Conservation (phyloP, 2,329 filamentous ascomycete genomes). For the Verticillium isaacii region DNA sequence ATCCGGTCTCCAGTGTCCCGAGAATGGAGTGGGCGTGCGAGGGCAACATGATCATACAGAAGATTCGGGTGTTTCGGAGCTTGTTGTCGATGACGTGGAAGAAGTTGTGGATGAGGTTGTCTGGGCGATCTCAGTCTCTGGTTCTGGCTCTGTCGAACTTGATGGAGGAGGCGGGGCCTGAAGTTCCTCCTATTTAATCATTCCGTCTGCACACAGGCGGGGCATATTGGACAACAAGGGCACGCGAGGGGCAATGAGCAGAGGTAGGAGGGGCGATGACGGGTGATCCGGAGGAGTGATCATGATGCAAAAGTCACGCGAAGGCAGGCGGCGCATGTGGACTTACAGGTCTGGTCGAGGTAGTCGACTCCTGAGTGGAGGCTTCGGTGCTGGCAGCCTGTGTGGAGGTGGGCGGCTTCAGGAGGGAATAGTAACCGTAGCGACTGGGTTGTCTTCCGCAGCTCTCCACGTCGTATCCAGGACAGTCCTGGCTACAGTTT, state of each 20-base stretch:
- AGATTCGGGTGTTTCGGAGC: not conserved
- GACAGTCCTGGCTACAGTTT: constrained; percentile 55
- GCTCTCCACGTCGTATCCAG: constrained; percentile 54
- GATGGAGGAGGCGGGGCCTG: constrained; percentile 19
- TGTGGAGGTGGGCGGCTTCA: constrained; percentile 30
- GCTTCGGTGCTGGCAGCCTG: constrained; percentile 9
- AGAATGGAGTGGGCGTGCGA: not conserved
- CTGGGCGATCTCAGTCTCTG: constrained; percentile 4
- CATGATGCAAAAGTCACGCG: constrained; percentile 2
- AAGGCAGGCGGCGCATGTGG: constrained; percentile 3
- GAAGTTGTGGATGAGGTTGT: not conserved
- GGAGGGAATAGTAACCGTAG: constrained; percentile 62
- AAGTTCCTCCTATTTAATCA: constrained; percentile 8
- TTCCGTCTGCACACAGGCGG: not conserved
- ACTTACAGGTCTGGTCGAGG: constrained; percentile 3
- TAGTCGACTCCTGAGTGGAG: constrained; percentile 6
- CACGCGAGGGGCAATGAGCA: not conserved
- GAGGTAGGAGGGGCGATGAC: constrained; percentile 13
- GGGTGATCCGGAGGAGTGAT: constrained; percentile 12
- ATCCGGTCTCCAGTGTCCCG: not conserved
- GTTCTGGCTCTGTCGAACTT: constrained; percentile 17
- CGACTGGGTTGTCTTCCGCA: constrained; percentile 51
- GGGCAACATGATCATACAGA: constrained; percentile 1
- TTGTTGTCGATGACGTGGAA: not conserved
- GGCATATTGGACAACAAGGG: not conserved